These are phyloP conservation scores for Phytophthora nicotianae DNA, from an alignment of 352 stramenopile species.

Conservation along the genomic window DNA sequence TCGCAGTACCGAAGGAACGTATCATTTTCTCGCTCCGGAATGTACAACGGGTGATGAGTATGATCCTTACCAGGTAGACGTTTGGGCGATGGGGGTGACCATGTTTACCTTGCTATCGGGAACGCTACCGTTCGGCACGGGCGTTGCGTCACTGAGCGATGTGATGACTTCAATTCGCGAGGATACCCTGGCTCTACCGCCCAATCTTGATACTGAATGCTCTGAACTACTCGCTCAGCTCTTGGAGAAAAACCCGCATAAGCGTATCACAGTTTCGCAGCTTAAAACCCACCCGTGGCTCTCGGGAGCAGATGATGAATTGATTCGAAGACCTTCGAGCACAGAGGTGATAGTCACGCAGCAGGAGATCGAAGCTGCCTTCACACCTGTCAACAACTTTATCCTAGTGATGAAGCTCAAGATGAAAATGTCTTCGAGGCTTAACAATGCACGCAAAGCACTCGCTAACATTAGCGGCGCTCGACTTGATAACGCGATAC, in stretches of 20 bases:
- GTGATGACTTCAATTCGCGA: slow-evolving; percentile 80
- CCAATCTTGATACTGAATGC: slow-evolving; percentile 49
- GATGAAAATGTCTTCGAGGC: slow-evolving; percentile 66
- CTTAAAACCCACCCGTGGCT: slow-evolving; percentile 68
- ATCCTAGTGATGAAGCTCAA: slow-evolving; percentile 82
- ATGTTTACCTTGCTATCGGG: slow-evolving; percentile 77
- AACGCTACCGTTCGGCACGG: slow-evolving; percentile 70
- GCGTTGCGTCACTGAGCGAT: slow-evolving; percentile 53
- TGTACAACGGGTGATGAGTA: slow-evolving; percentile 79
- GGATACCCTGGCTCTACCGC: slow-evolving; percentile 49
- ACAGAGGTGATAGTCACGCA: slow-evolving; percentile 49
- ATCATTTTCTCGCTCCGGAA: slow-evolving; percentile 86
- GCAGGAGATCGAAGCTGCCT: slow-evolving; percentile 75
- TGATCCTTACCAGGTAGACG: slow-evolving; percentile 79
- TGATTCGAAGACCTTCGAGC: slow-evolving; percentile 1
- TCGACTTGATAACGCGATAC: slow-evolving; percentile 5
- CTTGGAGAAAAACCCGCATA: slow-evolving; percentile 62
- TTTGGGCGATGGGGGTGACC: slow-evolving; percentile 85
- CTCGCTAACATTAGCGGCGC: slow-evolving; percentile 21
- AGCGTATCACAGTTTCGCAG: slow-evolving; percentile 58
- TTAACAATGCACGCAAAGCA: slow-evolving; percentile 45
- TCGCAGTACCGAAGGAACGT: slow-evolving; percentile 86
- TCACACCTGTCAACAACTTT: slow-evolving; percentile 85
- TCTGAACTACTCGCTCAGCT: slow-evolving; percentile 47
- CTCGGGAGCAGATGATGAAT: slow-evolving; percentile 1